Percentiles rank a stretch among this genome's conserved stretches.
Conservation (phyloP, 345 rosid genomes). For the Melaleuca quinquenervia region DNA sequence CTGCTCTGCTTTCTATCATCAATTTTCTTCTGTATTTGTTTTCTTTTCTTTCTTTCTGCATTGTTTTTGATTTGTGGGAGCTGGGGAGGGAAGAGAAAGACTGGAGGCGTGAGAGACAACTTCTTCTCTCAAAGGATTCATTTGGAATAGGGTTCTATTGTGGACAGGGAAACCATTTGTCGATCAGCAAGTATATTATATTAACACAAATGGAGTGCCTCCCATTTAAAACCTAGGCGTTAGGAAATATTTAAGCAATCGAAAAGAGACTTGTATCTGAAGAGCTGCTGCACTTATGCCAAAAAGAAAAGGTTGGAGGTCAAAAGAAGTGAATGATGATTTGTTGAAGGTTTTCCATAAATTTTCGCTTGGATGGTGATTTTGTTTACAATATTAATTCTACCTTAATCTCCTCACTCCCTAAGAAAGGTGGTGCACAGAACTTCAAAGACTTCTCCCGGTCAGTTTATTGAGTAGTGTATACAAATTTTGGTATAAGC, state of each 20-base stretch:
- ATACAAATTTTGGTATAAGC: not conserved
- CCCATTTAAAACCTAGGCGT: not conserved
- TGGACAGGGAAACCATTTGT: not conserved
- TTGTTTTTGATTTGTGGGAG: not conserved
- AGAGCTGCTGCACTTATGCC: not conserved
- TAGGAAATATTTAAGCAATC: not conserved
- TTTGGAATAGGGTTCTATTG: not conserved
- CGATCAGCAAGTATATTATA: not conserved
- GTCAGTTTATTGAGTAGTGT: not conserved
- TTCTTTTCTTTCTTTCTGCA: not conserved
- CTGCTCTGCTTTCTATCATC: not conserved
- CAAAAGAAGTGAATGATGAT: not conserved
- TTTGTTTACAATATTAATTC: not conserved
- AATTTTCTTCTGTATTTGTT: not conserved
- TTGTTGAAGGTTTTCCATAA: not conserved
- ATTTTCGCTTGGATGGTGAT: not conserved
- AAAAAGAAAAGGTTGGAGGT: not conserved
- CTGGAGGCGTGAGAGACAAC: not conserved
- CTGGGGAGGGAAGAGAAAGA: not conserved
- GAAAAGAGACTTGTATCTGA: not conserved
- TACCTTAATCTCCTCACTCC: not conserved
- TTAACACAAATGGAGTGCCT: not conserved
- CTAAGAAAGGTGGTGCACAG: not conserved
- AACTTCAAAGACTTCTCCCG: not conserved
- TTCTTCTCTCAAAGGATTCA: not conserved